phyloP scores from a whole-genome alignment of 257 asterid species.

The Avicennia marina region DNA sequence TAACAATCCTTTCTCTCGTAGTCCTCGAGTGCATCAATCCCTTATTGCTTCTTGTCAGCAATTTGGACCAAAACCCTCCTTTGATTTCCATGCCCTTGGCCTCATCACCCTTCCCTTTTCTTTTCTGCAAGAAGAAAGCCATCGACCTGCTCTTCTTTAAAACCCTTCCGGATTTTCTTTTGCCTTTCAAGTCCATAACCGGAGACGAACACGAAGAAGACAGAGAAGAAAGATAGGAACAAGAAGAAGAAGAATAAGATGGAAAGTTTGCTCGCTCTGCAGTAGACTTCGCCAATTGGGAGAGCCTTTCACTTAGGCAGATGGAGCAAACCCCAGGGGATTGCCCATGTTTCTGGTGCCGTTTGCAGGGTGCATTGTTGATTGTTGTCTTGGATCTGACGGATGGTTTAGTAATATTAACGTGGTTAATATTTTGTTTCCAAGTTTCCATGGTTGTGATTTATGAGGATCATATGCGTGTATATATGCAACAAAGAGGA shows the following conservation, averaged over 20 bases:
- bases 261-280: not conserved
- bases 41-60: slow-evolving; percentile 31
- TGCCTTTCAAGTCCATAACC: not conserved
- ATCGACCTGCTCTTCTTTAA: slow-evolving; percentile 54
- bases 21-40: slow-evolving; percentile 41
- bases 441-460: no score
- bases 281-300: slow-evolving; percentile 5
- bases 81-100: slow-evolving; percentile 20
- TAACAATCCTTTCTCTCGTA: slow-evolving; percentile 44
- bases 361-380: slow-evolving; percentile 40
- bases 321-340: slow-evolving; percentile 81
- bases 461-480: no score
- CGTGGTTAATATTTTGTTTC: no score
- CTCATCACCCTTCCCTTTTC: slow-evolving; percentile 21
- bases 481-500: no score
- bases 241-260: slow-evolving; percentile 30
- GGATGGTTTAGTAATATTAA: no score
- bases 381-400: slow-evolving; percentile 21
- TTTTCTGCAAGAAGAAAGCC: slow-evolving; percentile 37
- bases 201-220: slow-evolving; percentile 69
- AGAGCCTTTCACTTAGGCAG: slow-evolving; percentile 60
- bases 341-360: slow-evolving; percentile 72
- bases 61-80: slow-evolving; percentile 63
- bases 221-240: slow-evolving; percentile 47
- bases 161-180: slow-evolving; percentile 22